phyloP scores from a whole-genome alignment of 139 green algal genomes.

The Gonium pectorale region DNA sequence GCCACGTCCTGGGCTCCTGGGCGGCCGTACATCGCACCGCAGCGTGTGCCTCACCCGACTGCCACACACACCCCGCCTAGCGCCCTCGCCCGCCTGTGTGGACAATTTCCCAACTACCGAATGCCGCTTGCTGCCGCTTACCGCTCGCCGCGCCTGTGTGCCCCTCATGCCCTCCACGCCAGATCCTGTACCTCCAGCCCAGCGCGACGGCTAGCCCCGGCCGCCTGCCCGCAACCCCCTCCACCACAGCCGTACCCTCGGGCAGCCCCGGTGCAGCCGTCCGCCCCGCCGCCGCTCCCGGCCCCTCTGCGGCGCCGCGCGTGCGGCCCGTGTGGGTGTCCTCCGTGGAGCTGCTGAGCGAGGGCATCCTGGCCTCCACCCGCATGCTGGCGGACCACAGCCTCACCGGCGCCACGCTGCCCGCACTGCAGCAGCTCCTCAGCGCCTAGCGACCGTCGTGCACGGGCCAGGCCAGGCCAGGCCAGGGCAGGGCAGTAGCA shows the following conservation, averaged over 20 bases:
- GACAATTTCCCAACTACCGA: too few relatives aligned
- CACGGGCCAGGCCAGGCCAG: too few relatives aligned
- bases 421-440: slow-evolving; percentile 25
- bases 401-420: slow-evolving; percentile 1
- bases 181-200: slow-evolving; percentile 43
- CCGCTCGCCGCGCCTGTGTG: too few relatives aligned
- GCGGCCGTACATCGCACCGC: too few relatives aligned
- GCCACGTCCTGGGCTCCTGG: too few relatives aligned
- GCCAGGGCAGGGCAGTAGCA: too few relatives aligned
- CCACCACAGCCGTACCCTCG: neutral
- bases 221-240: neutral
- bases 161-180: too few relatives aligned
- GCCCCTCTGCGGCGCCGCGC: neutral
- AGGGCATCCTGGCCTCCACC: slow-evolving; percentile 58
- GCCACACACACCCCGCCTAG: too few relatives aligned
- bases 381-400: slow-evolving; percentile 59
- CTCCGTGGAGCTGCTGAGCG: slow-evolving; percentile 48
- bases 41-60: too few relatives aligned
- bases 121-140: too few relatives aligned
- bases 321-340: slow-evolving; percentile 54
- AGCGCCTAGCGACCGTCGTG: neutral
- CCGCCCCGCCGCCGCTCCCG: neutral
- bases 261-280: neutral
- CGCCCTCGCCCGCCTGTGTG: too few relatives aligned
- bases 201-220: neutral